Evolutionary conservation across 1,284 basidiomycete species (phyloP), one percentile per base, ranked within the genome.

Genomic region (Peniophora sp.): DNA sequence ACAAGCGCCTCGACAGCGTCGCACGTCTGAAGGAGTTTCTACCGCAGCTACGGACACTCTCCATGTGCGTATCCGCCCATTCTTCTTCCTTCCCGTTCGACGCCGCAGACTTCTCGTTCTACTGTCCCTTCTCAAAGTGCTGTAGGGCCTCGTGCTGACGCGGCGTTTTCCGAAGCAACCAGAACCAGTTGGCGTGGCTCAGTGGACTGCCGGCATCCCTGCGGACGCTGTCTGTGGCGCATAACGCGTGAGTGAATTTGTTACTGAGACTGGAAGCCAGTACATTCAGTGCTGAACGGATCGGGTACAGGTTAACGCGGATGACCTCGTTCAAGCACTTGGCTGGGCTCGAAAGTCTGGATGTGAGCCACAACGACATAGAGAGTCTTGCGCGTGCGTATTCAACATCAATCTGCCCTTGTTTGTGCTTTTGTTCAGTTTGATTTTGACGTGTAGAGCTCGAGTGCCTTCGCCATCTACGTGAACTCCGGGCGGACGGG

Each of bases 11-110:
- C 46, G 95, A 98, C 61, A 94, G 92, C 60, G 84, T 96, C 20
- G 89, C 93, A 32, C 74, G 94, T 52, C 70, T 99, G 58, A 95
- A 97, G 64, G 96, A 99, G 70, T 96, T 97, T 65, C 68, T 97
- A 55, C 96, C 97, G 6, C 76, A 73, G 50, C 74, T 99, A 25
- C 91, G 94, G 61, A 77, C 84, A 53, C 71, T 95, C 51, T 81
- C 80, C 57, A 62, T 98, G 90, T 94, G 64, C 64, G 89, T 74
- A 22, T 19, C 25, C 39, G 61, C 27, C 20, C 34, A 43, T 14
- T 20, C 46, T 19, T 46, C 23, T 32, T 6, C 16, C 39, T 22
- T n/a, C 44, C n/a, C 44, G 44, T 25, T 25, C 17, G 20, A 10
- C 23, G 20, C 23, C 38, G 19, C 38, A 20, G 19, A 41, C 16